These are phyloP conservation scores for Colletotrichum noveboracense DNA, from an alignment of 2,329 filamentous ascomycete genomes.

Conservation along the genomic window DNA sequence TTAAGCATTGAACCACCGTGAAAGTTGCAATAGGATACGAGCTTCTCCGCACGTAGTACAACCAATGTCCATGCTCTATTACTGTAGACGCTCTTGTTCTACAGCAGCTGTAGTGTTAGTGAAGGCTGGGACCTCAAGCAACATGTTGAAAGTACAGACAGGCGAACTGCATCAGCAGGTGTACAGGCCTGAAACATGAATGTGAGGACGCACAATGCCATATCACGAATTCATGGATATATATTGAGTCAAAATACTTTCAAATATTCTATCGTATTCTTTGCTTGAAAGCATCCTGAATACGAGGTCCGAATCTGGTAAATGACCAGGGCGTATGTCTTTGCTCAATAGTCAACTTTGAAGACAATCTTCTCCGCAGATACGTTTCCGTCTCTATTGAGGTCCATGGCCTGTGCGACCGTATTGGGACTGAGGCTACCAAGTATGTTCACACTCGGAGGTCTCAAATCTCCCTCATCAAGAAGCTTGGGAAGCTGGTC, in stretches of 20 bases:
- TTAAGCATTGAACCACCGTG: not conserved
- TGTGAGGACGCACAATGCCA: not conserved
- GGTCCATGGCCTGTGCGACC: not conserved
- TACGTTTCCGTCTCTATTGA: not conserved
- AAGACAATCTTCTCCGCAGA: not conserved
- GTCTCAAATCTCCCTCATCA: not conserved
- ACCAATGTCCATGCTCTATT: accelerated
- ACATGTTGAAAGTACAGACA: not conserved
- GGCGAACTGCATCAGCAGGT: not conserved
- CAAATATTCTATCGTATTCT: accelerated
- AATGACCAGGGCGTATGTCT: accelerated
- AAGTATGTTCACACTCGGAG: not conserved
- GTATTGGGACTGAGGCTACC: not conserved
- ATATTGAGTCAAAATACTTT: not conserved
- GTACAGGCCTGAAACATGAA: not conserved
- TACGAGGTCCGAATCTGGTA: not conserved
- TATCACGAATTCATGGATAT: accelerated
- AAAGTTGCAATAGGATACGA: not conserved
- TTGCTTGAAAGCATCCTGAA: too few relatives aligned
- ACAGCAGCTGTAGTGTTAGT: not conserved
- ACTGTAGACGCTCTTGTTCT: not conserved
- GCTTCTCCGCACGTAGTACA: not conserved
- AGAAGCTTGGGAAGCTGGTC: not conserved
- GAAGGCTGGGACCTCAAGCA: not conserved
- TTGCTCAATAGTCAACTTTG: not conserved